These are phyloP conservation scores for Micractinium conductrix DNA, from an alignment of 139 green algal species.

Conservation along the genomic window DNA sequence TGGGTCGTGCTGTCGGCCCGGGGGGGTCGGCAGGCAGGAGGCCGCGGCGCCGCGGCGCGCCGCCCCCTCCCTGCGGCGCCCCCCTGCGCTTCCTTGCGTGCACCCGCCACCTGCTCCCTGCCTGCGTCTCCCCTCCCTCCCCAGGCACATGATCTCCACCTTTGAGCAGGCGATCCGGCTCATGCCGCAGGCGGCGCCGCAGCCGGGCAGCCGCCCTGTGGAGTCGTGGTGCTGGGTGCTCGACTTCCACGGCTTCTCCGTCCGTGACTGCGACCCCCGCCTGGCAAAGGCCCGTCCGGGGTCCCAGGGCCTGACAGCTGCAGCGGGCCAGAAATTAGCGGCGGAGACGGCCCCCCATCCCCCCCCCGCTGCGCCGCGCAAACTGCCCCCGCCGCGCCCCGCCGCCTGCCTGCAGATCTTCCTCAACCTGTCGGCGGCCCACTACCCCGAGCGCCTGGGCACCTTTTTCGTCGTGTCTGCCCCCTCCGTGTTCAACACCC, in stretches of 20 bases:
- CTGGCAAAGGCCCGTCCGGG: slow-evolving; percentile 42
- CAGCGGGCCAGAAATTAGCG: neutral
- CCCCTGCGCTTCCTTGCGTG: neutral
- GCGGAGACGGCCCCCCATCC: neutral
- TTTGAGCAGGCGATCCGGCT: slow-evolving; percentile 65
- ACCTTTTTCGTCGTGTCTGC: slow-evolving; percentile 75
- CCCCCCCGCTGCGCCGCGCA: too few species aligned
- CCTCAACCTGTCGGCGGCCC: slow-evolving; percentile 65
- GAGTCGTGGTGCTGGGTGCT: slow-evolving; percentile 79
- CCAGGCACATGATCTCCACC: slow-evolving; percentile 68
- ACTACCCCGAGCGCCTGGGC: slow-evolving; percentile 84
- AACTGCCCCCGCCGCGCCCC: neutral
- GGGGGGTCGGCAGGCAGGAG: too few species aligned
- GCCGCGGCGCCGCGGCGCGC: too few species aligned
- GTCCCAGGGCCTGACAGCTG: neutral
- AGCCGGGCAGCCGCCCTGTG: slow-evolving; percentile 28
- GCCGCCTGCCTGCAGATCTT: slow-evolving; percentile 54
- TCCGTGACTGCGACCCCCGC: slow-evolving; percentile 66
- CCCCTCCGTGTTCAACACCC: slow-evolving; percentile 67
- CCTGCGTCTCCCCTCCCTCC: too few species aligned
- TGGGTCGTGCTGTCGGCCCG: too few species aligned
- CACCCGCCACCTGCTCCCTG: neutral
- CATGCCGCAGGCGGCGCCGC: neutral
- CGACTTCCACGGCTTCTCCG: slow-evolving; percentile 77
- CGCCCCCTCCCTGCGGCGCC: too few species aligned